Conservation (phyloP, 371 early-diverging fungal species). For the Polyrhizophydium stewartii region DNA sequence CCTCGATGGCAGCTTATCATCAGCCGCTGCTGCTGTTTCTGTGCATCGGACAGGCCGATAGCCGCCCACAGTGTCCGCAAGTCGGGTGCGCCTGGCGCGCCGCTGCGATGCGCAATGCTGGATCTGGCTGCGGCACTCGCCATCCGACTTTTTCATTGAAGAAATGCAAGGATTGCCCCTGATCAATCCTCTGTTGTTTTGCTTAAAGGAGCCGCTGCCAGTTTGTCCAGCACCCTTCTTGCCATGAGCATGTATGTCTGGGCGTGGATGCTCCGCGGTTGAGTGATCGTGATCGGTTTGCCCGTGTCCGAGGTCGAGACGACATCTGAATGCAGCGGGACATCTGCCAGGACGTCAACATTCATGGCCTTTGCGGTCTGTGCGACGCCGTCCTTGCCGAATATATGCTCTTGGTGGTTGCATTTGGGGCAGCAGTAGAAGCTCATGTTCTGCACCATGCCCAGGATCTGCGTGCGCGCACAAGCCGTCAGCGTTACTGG, state of each 20-base stretch:
- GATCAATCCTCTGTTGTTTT: no score
- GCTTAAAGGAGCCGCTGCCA: no score
- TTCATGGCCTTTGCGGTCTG: constrained; percentile 60
- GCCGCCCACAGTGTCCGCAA: no score
- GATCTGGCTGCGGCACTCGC: no score
- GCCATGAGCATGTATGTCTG: constrained; percentile 62
- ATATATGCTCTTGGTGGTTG: constrained; percentile 68
- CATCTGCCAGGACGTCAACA: constrained; percentile 65
- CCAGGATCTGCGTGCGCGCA: constrained; percentile 65
- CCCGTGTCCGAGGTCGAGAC: constrained; percentile 72
- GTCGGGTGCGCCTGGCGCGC: no score
- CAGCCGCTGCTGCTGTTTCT: no score
- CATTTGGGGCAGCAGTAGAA: constrained; percentile 80
- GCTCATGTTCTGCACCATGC: constrained; percentile 88
- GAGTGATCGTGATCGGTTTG: constrained; percentile 66
- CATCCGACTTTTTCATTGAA: no score
- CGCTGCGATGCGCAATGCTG: no score
- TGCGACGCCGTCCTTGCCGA: constrained; percentile 64
- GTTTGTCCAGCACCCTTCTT: constrained; percentile 43
- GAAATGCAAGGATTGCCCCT: no score
- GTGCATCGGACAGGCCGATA: no score
- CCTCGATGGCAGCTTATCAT: no score
- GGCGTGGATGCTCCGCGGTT: constrained; percentile 61
- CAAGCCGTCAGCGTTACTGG: not conserved
- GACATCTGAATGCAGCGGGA: constrained; percentile 75